Conservation (phyloP, 2,329 filamentous ascomycete genomes). For the Byssothecium circinans region DNA sequence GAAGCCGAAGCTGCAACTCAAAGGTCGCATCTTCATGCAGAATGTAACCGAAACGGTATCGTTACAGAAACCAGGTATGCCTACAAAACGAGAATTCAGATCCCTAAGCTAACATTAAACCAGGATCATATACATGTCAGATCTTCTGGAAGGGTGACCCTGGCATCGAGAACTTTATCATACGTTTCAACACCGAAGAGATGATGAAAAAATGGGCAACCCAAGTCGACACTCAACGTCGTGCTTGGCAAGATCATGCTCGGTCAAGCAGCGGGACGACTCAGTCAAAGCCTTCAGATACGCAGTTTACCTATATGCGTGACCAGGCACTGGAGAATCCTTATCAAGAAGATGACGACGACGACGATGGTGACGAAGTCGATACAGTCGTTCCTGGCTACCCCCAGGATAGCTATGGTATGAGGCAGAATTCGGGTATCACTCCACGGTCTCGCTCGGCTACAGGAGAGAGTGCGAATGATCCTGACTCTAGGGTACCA, state of each 20-base stretch:
- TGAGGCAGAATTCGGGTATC: slow-evolving; percentile 71
- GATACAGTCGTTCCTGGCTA: slow-evolving; percentile 43
- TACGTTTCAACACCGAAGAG: slow-evolving; percentile 90
- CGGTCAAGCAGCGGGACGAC: slow-evolving; percentile 52
- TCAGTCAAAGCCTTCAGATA: slow-evolving; percentile 60
- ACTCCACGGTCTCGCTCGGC: slow-evolving; percentile 73
- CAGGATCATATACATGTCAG: slow-evolving; percentile 90
- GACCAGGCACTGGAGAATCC: slow-evolving; percentile 77
- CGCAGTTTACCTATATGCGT: slow-evolving; percentile 80
- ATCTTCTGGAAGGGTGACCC: slow-evolving; percentile 99
- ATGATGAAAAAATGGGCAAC: slow-evolving; percentile 89
- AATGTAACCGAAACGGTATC: slow-evolving; percentile 96
- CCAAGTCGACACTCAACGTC: slow-evolving; percentile 75
- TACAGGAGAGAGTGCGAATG: slow-evolving; percentile 66
- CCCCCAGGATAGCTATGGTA: slow-evolving; percentile 52
- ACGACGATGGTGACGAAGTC: slow-evolving; percentile 55
- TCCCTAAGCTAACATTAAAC: slow-evolving; percentile 5
- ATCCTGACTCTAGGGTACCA: slow-evolving; percentile 56
- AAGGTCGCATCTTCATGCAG: slow-evolving; percentile 98
- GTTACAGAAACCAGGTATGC: slow-evolving; percentile 80
- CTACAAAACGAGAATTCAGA: not conserved
- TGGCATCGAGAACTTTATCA: slow-evolving; percentile 92
- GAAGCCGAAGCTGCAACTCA: slow-evolving; percentile 80
- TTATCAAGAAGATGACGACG: slow-evolving; percentile 66
- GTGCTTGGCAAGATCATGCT: slow-evolving; percentile 53